Percentiles rank a stretch among this genome's conserved stretches.
phyloP scores from a whole-genome alignment of 208 protist species.

The Acanthamoeba sp. region DNA sequence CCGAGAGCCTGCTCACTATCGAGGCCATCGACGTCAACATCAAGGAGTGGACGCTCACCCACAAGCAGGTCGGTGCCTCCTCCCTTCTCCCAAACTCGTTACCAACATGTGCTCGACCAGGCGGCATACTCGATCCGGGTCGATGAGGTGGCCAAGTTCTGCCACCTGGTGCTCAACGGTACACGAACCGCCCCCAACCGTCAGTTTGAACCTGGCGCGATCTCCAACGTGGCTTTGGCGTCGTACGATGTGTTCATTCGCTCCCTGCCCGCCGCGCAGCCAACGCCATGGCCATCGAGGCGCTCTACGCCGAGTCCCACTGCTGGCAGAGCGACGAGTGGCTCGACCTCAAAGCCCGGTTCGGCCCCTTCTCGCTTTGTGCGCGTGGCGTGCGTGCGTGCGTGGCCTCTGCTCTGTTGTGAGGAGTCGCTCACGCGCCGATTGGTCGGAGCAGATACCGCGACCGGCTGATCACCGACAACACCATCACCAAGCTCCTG shows the following conservation, averaged over 20 bases:
- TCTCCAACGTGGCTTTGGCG: background rate
- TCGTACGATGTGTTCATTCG: background rate
- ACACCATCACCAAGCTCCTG: slow-evolving; percentile 57
- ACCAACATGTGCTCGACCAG: background rate
- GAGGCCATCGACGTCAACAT: slow-evolving; percentile 56
- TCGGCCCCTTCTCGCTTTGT: background rate
- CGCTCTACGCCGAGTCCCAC: slow-evolving; percentile 24
- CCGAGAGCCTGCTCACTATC: slow-evolving; percentile 35
- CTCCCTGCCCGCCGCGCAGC: slow-evolving; percentile 17
- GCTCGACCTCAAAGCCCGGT: background rate
- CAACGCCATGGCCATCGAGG: slow-evolving; percentile 29
- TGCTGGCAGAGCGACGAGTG: slow-evolving; percentile 50
- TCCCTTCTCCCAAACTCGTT: background rate
- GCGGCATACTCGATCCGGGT: background rate
- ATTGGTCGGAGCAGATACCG: background rate
- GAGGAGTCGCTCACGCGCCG: background rate
- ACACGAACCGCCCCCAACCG: no score
- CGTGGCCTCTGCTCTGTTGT: background rate
- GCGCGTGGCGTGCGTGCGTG: background rate
- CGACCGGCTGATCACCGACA: slow-evolving; percentile 49
- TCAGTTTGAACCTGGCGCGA: no score
- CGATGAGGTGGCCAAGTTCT: slow-evolving; percentile 60
- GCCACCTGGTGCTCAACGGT: slow-evolving; percentile 41
- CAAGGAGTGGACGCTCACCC: slow-evolving; percentile 53
- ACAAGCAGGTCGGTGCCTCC: background rate